Percentiles rank a stretch among this genome's conserved stretches.
Evolutionary conservation across 495 filamentous ascomycete genomes (phyloP).

Genomic region (Stereocaulon alpinum): DNA sequence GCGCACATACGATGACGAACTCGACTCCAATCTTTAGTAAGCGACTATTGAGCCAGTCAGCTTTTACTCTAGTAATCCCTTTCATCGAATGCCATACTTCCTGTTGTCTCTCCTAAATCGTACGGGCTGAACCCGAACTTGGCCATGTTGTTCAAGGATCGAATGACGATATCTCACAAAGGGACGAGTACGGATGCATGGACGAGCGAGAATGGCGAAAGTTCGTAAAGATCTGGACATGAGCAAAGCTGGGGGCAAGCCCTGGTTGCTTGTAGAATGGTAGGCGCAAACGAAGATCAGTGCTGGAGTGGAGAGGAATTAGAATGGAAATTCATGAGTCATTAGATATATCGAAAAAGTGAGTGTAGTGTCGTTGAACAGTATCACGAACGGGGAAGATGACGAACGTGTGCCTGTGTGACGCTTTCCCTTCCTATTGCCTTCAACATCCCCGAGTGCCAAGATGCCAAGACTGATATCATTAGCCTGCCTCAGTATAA

Average conservation of each 20-base stretch:
- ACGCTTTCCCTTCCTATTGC: background rate
- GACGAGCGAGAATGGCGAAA: slow-evolving; percentile 16
- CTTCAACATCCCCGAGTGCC: background rate
- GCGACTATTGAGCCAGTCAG: slow-evolving; percentile 1
- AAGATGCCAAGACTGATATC: background rate
- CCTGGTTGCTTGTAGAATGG: background rate
- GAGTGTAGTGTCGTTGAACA: too few relatives aligned
- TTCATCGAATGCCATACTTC: background rate
- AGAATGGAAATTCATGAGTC: background rate
- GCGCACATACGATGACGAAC: background rate
- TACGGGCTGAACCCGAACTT: slow-evolving; percentile 5
- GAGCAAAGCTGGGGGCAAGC: slow-evolving; percentile 12
- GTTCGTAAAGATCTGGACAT: slow-evolving; percentile 24
- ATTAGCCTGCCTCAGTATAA: background rate
- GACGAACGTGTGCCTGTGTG: background rate
- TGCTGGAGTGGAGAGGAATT: background rate
- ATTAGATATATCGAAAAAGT: too few relatives aligned
- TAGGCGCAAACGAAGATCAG: background rate
- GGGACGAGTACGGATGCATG: background rate
- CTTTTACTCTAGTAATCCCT: background rate
- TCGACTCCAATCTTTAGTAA: background rate
- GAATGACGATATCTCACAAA: slow-evolving; percentile 12
- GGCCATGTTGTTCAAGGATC: slow-evolving; percentile 9
- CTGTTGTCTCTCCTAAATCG: background rate
- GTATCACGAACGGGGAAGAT: too few relatives aligned